Conservation (phyloP, 1,139 yeast species). For the Saccharomyces hybrid region DNA sequence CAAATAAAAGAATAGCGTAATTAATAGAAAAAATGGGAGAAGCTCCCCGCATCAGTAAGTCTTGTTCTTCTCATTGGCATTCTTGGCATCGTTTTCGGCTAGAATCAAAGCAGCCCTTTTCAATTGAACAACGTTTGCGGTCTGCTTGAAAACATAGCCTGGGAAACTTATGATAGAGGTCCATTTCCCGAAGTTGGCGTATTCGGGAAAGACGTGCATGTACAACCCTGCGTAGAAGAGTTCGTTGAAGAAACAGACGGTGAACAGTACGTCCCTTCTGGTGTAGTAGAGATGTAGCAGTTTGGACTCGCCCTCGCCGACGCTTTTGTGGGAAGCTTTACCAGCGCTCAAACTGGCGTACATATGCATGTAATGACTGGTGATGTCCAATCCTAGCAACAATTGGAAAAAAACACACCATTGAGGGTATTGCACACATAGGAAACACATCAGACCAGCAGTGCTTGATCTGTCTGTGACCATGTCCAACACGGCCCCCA, state of each 20-base stretch:
- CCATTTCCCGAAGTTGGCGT: conserved; percentile 42
- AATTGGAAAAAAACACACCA: conserved; percentile 62
- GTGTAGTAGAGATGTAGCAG: conserved; percentile 81
- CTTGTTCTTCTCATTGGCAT: conserved; percentile 25
- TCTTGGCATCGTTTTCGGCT: conserved; percentile 75
- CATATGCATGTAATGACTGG: conserved; percentile 98
- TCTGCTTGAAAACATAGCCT: conserved; percentile 84
- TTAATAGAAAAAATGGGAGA: neutral
- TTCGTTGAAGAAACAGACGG: conserved; percentile 90
- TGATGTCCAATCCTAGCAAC: conserved; percentile 78
- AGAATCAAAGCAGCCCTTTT: conserved; percentile 74
- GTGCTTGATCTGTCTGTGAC: conserved; percentile 98
- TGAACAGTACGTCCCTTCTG: conserved; percentile 71
- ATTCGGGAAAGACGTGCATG: neutral
- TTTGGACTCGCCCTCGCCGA: conserved; percentile 63
- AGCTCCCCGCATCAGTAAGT: neutral
- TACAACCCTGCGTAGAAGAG: conserved; percentile 81
- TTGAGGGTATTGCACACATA: conserved; percentile 72
- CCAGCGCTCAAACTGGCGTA: conserved; percentile 85
- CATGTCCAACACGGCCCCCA: conserved; percentile 98
- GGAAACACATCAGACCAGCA: conserved; percentile 76
- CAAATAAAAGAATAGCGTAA: neutral
- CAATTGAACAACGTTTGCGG: conserved; percentile 84
- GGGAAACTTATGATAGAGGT: conserved; percentile 66
- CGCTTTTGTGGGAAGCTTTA: conserved; percentile 74